Evolutionary conservation across 2,329 filamentous ascomycete genomes (phyloP).

Genomic region (Penicillium sp.): DNA sequence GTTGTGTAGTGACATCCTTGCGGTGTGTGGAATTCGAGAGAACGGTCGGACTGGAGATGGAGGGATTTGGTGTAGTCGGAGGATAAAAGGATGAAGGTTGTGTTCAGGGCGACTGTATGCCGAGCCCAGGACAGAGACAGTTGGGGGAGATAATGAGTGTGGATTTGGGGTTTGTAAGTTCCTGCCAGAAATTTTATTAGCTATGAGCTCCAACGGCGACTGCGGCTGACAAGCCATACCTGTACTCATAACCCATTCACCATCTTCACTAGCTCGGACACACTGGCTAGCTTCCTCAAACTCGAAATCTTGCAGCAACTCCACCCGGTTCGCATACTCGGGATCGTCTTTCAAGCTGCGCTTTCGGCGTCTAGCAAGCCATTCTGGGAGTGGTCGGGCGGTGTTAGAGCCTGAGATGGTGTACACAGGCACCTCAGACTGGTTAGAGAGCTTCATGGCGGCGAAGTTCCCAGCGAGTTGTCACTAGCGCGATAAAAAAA

Average conservation of each 20-base stretch:
- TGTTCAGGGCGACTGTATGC: slow-evolving; percentile 88
- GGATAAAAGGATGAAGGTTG: slow-evolving; percentile 84
- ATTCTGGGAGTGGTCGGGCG: slow-evolving; percentile 85
- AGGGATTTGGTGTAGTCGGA: slow-evolving; percentile 91
- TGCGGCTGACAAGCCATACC: slow-evolving; percentile 50
- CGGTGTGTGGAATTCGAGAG: slow-evolving; percentile 88
- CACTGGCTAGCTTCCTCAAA: slow-evolving; percentile 95
- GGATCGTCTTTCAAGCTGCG: slow-evolving; percentile 86
- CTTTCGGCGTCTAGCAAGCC: slow-evolving; percentile 88
- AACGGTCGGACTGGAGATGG: slow-evolving; percentile 88
- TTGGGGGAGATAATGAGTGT: slow-evolving; percentile 92
- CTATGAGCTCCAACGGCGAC: not conserved
- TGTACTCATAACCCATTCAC: slow-evolving; percentile 95
- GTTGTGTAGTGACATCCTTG: slow-evolving; percentile 84
- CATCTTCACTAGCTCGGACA: slow-evolving; percentile 87
- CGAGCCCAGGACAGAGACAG: slow-evolving; percentile 90
- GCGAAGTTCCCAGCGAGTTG: slow-evolving; percentile 3
- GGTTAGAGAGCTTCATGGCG: slow-evolving; percentile 56
- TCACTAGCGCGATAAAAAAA: slow-evolving; percentile 18
- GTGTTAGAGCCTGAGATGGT: slow-evolving; percentile 91
- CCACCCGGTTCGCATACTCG: slow-evolving; percentile 90
- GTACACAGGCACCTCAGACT: slow-evolving; percentile 84
- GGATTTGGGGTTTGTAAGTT: slow-evolving; percentile 78
- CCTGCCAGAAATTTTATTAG: slow-evolving; percentile 37
- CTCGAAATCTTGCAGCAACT: slow-evolving; percentile 94